phyloP scores from a whole-genome alignment of 257 asterid genomes.

The Ilex aquifolium region DNA sequence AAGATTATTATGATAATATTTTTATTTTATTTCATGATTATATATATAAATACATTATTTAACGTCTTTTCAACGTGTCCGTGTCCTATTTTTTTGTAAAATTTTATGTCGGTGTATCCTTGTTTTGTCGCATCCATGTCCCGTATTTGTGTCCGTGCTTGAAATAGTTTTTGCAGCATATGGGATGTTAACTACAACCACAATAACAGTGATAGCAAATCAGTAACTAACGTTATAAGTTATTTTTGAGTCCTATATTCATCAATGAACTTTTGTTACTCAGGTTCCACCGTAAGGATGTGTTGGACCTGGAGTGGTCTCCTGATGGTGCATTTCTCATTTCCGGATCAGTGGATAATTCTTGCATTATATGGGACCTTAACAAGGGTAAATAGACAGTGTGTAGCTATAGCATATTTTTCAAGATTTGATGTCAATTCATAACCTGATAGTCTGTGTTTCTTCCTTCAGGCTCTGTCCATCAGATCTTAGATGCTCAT shows the following conservation, averaged over 20 bases:
- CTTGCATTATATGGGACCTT: constrained; percentile 95
- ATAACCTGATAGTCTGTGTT: constrained; percentile 4
- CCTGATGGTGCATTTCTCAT: constrained; percentile 70
- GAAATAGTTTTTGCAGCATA: too few species aligned
- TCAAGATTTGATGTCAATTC: background rate
- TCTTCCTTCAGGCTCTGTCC: constrained; percentile 60
- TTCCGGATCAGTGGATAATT: constrained; percentile 97
- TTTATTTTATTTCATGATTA: too few species aligned
- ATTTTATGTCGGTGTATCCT: too few species aligned
- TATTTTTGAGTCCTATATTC: background rate
- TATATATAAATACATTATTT: too few species aligned
- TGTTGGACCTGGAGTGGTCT: constrained; percentile 92
- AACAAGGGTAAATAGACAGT: constrained; percentile 46
- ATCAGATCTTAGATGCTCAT: constrained; percentile 86
- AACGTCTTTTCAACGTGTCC: too few species aligned
- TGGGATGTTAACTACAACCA: too few species aligned
- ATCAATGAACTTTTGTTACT: background rate
- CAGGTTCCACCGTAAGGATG: constrained; percentile 96
- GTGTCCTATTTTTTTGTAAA: too few species aligned
- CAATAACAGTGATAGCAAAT: too few species aligned
- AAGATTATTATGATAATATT: too few species aligned
- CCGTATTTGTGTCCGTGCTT: too few species aligned
- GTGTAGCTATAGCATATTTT: constrained; percentile 4
- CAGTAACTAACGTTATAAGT: too few species aligned
- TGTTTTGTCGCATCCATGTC: too few species aligned